A percentile compares a stretch with the other conserved stretches of the same genome.
These are phyloP conservation scores for Trichoderma breve DNA, from an alignment of 2,329 filamentous ascomycete genomes.

Conservation along the genomic window DNA sequence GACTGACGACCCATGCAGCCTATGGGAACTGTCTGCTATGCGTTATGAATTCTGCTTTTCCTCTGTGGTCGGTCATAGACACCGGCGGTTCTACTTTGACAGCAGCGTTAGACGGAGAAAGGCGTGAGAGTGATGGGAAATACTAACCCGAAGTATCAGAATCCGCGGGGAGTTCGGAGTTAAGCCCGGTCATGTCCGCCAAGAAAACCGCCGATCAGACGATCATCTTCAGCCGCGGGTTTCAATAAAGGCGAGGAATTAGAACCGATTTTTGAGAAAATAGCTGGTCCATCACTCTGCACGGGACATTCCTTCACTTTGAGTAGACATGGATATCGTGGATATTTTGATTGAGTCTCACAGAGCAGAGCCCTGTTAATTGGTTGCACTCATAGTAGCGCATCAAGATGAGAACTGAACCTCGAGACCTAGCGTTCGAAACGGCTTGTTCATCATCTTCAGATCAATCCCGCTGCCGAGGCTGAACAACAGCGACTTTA, in stretches of 20 bases:
- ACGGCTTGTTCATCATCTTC: constrained; percentile 70
- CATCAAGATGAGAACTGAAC: constrained; percentile 76
- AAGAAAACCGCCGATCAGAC: background rate
- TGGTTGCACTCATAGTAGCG: background rate
- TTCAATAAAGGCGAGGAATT: background rate
- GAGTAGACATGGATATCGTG: background rate
- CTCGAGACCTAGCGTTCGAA: constrained; percentile 73
- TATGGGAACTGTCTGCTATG: background rate
- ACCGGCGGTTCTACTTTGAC: background rate
- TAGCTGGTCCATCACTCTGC: background rate
- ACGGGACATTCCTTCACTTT: background rate
- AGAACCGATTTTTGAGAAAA: background rate
- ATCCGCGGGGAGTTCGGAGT: background rate
- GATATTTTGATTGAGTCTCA: background rate
- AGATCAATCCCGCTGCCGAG: constrained; percentile 84
- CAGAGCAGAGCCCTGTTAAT: background rate
- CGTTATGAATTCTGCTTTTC: background rate
- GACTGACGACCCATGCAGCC: constrained; percentile 4
- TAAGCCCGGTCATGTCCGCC: background rate
- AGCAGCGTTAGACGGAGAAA: background rate
- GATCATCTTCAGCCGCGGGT: background rate
- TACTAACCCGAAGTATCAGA: background rate
- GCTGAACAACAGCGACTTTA: constrained; percentile 91
- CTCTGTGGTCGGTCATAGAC: background rate
- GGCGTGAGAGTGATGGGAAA: background rate